These are phyloP conservation scores for Thelonectria olida DNA, from an alignment of 2,329 filamentous ascomycete genomes.

Conservation along the genomic window DNA sequence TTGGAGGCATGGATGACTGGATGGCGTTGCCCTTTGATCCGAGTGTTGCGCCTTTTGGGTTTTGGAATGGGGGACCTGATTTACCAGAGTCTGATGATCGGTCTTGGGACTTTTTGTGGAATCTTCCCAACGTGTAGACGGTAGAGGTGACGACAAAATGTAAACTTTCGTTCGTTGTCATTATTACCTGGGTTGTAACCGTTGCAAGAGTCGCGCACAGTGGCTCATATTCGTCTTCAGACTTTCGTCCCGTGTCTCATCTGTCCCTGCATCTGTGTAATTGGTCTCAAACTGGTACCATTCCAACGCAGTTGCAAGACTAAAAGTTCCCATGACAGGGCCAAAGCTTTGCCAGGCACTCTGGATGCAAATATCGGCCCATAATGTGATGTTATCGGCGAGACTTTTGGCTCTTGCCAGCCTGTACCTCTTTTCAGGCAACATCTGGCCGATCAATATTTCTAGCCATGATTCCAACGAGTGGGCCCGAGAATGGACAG, in stretches of 20 bases:
- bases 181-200: background rate
- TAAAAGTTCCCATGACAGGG: background rate
- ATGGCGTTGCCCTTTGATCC: conserved; percentile 17
- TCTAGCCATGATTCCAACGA: background rate
- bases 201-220: background rate
- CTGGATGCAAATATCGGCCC: background rate
- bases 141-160: background rate
- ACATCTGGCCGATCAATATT: background rate
- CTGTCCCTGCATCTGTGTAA: too few relatives aligned
- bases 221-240: background rate
- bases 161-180: background rate
- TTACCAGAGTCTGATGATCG: conserved; percentile 14
- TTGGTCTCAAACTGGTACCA: conserved; percentile 11
- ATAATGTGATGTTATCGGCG: background rate
- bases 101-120: conserved; percentile 21
- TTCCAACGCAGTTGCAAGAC: background rate
- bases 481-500: too few relatives aligned
- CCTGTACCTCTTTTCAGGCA: background rate
- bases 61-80: conserved; percentile 1
- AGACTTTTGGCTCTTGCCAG: background rate
- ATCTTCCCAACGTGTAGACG: conserved; percentile 12
- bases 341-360: conserved; percentile 10
- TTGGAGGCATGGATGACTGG: conserved; percentile 9
- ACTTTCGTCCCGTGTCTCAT: too few relatives aligned
- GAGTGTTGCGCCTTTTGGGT: conserved; percentile 16